Evolutionary conservation across 1,139 yeast species (phyloP).

Genomic region (Pichia sp.): DNA sequence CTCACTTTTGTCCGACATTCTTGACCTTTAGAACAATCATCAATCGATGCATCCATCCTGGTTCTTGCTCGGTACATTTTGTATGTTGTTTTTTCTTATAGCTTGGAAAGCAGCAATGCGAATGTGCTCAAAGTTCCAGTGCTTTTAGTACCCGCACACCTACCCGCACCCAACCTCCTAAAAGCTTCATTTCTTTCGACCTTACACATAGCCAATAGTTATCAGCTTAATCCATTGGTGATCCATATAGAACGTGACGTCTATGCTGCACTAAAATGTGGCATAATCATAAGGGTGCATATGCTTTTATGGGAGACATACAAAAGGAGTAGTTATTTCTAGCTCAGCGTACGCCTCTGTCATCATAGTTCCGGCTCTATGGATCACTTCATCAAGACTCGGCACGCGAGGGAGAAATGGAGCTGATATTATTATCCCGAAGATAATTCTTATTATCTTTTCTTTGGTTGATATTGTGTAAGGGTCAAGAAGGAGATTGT

Average conservation of each 20-base stretch:
- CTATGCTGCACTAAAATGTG: background rate
- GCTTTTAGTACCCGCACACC: constrained; percentile 1
- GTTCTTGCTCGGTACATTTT: too few species aligned
- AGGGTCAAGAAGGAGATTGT: too few species aligned
- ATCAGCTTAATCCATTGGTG: background rate
- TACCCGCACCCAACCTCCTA: background rate
- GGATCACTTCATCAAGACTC: too few species aligned
- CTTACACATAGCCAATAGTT: too few species aligned
- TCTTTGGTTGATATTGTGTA: constrained; percentile 3
- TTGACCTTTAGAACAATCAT: too few species aligned
- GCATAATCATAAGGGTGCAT: background rate
- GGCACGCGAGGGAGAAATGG: too few species aligned
- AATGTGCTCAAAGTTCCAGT: constrained; percentile 6
- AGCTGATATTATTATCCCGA: too few species aligned
- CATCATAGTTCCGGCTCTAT: constrained; percentile 13
- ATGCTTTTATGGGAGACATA: constrained; percentile 1
- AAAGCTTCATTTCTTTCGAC: too few species aligned
- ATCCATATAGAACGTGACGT: constrained; percentile 10
- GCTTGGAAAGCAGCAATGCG: background rate
- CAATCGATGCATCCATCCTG: too few species aligned
- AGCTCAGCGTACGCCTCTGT: background rate
- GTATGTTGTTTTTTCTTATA: too few species aligned
- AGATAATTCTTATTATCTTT: constrained; percentile 3
- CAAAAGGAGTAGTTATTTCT: constrained; percentile 5
- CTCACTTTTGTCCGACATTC: too few species aligned